phyloP scores from a whole-genome alignment of 192 early-diverging fungal genomes.

The Nowakowskiella sp. region DNA sequence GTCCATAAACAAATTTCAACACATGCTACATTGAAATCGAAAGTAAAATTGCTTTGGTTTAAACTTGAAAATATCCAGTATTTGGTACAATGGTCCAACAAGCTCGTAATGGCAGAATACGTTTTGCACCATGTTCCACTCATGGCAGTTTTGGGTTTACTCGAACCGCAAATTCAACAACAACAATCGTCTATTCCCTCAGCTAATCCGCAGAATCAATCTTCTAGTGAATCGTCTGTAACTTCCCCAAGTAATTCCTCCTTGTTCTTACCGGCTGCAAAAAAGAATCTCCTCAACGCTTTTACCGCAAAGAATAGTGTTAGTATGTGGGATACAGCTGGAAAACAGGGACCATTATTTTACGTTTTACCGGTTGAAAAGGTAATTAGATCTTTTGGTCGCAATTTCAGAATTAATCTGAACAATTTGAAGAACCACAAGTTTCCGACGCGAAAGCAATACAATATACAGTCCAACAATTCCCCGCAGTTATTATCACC shows the following conservation, averaged over 20 bases:
- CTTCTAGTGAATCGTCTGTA: no score
- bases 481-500: not conserved
- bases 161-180: conserved; percentile 2
- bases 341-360: conserved; percentile 14
- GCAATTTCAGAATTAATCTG: not conserved
- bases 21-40: no score
- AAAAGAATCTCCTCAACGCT: conserved; percentile 15
- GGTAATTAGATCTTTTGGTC: conserved; percentile 4
- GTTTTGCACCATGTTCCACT: conserved; percentile 40
- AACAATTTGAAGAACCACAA: conserved; percentile 9
- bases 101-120: no score
- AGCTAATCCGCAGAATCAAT: no score
- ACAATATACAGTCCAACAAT: not conserved
- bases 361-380: conserved; percentile 26
- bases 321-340: conserved; percentile 26
- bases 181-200: not conserved
- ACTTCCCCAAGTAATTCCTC: not conserved
- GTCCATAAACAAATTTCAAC: no score
- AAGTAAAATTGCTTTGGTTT: no score
- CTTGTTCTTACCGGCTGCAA: not conserved
- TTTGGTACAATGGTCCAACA: no score
- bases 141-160: conserved; percentile 30
- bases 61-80: no score
- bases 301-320: conserved; percentile 31
- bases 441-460: conserved; percentile 15